Conservation (phyloP, 768 basidiomycete species). For the Leucosporidium creatinivorum region DNA sequence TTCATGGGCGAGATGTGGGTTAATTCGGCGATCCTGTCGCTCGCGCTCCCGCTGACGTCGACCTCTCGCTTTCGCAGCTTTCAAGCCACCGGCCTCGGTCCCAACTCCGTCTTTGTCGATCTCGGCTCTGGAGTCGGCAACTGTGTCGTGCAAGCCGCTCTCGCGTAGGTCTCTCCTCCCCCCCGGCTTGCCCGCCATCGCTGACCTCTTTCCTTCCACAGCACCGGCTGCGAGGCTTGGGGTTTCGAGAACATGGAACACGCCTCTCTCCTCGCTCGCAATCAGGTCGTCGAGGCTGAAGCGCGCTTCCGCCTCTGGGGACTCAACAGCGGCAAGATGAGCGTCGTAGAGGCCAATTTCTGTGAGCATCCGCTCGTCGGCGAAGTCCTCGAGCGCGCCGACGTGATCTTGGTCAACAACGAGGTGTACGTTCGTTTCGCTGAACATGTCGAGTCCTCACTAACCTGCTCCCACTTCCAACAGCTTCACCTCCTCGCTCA, state of each 20-base stretch:
- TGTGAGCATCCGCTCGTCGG: conserved; percentile 58
- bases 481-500: conserved; percentile 51
- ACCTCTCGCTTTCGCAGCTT: conserved; percentile 50
- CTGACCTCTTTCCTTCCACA: background rate
- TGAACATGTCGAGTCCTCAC: background rate
- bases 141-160: conserved; percentile 68
- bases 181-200: background rate
- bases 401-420: conserved; percentile 81
- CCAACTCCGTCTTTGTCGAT: conserved; percentile 67
- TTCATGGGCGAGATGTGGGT: conserved; percentile 40
- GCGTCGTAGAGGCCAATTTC: conserved; percentile 82
- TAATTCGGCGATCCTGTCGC: background rate
- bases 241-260: conserved; percentile 72
- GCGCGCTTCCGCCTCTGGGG: conserved; percentile 89
- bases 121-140: conserved; percentile 82
- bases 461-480: conserved; percentile 36
- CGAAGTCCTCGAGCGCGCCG: conserved; percentile 67
- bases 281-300: conserved; percentile 66
- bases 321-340: conserved; percentile 62
- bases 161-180: conserved; percentile 50
- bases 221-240: conserved; percentile 62
- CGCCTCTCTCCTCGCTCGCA: conserved; percentile 70
- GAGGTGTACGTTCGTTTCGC: conserved; percentile 21
- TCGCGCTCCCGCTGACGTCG: conserved; percentile 45
- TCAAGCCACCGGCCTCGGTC: conserved; percentile 51